Conservation (phyloP, 2,329 filamentous ascomycete species). For the Aspergillus amoenus region DNA sequence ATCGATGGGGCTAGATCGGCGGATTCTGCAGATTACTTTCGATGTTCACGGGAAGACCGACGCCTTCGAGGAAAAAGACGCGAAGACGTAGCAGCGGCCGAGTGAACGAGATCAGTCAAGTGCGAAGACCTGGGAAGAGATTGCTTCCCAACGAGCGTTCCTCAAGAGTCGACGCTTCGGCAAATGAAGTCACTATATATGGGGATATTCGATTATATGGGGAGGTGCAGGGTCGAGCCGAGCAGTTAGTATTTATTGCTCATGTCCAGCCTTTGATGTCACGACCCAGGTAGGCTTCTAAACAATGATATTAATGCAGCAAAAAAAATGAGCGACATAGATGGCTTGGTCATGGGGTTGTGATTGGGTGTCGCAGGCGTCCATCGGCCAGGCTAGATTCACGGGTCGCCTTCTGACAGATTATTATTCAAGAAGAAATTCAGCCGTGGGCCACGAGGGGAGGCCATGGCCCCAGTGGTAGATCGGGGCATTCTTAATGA, state of each 20-base stretch:
- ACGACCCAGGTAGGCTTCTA: background rate
- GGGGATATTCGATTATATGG: background rate
- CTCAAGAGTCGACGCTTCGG: background rate
- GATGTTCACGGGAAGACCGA: background rate
- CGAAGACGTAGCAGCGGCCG: background rate
- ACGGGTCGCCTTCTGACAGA: constrained; percentile 9
- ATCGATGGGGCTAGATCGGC: constrained; percentile 4
- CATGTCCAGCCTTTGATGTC: background rate
- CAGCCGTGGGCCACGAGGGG: background rate
- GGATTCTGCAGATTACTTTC: background rate
- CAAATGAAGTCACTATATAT: background rate
- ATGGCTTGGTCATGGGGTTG: constrained; percentile 7
- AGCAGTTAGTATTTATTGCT: constrained; percentile 1
- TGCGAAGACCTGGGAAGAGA: background rate
- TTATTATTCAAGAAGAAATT: background rate
- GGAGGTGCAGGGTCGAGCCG: background rate
- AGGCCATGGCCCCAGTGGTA: background rate
- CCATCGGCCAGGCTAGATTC: constrained; percentile 4
- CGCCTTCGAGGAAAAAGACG: background rate
- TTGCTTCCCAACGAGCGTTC: background rate
- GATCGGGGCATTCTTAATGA: background rate
- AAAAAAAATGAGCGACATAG: constrained; percentile 9
- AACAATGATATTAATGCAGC: constrained; percentile 1
- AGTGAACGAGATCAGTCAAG: background rate
- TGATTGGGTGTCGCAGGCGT: constrained; percentile 10